A percentile compares a stretch with the other conserved stretches of the same genome.
These are phyloP conservation scores for Heterobasidion annosum DNA, from an alignment of 1,284 basidiomycete species.

Conservation along the genomic window DNA sequence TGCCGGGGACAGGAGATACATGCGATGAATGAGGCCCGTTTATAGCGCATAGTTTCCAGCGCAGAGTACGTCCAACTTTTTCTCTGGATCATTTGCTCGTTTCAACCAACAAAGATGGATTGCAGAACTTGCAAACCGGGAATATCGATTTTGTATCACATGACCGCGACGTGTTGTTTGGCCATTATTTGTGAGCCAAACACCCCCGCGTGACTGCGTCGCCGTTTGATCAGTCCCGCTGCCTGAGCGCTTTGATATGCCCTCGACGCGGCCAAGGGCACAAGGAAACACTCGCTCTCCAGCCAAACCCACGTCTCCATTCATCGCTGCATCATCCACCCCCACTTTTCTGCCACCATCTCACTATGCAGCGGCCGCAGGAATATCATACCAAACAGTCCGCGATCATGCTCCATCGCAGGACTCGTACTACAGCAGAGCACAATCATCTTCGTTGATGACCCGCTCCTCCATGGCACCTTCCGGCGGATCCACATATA, in stretches of 20 bases:
- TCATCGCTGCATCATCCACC: constrained; percentile 9
- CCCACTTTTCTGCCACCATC: constrained; percentile 48
- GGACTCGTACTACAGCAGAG: constrained; percentile 7
- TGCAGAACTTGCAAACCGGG: background rate
- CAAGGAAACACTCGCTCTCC: background rate
- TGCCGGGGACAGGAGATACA: no score
- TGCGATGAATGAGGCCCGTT: no score
- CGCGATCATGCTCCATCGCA: constrained; percentile 1
- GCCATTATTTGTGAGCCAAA: background rate
- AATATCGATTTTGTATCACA: background rate
- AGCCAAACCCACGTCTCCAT: constrained; percentile 7
- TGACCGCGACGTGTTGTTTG: background rate
- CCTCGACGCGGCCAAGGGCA: background rate
- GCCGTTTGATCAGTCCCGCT: background rate
- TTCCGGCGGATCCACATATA: background rate
- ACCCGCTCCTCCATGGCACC: background rate
- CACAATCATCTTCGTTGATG: background rate
- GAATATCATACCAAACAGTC: constrained; percentile 20
- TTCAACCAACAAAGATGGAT: background rate
- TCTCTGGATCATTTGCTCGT: background rate
- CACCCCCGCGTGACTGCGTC: background rate
- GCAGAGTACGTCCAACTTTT: no score
- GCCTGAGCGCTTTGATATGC: background rate
- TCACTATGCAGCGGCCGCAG: constrained; percentile 56
- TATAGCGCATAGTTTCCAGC: no score